Evolutionary conservation across 2,329 filamentous ascomycete species (phyloP).

Genomic region (Clonostachys solani): DNA sequence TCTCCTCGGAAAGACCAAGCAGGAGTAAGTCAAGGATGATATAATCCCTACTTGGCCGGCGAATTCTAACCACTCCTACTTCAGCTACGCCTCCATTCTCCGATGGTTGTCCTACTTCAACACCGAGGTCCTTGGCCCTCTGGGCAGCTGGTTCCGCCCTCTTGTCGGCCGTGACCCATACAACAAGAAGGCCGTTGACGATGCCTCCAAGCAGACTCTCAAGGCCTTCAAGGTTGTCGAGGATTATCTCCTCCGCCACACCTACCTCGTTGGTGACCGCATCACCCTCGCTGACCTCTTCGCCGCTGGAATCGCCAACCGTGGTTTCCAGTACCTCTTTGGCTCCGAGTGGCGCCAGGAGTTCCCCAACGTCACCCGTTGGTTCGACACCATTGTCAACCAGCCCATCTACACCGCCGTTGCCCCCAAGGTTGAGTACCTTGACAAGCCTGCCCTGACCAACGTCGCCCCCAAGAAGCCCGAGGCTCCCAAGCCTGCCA

Average conservation of each 20-base stretch:
- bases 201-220: conserved; percentile 63
- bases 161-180: conserved; percentile 78
- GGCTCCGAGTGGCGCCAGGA: conserved; percentile 82
- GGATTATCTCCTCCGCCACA: conserved; percentile 86
- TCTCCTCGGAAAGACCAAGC: conserved; percentile 99
- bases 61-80: neutral
- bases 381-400: conserved; percentile 92
- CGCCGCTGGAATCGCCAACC: conserved; percentile 70
- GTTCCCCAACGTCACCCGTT: conserved; percentile 84
- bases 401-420: conserved; percentile 87
- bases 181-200: conserved; percentile 97
- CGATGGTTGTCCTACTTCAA: conserved; percentile 99
- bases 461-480: conserved; percentile 75
- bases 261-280: conserved; percentile 96
- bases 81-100: conserved; percentile 87
- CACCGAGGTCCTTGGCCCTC: conserved; percentile 69
- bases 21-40: conserved; percentile 65
- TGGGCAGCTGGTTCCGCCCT: conserved; percentile 82
- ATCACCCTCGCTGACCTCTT: conserved; percentile 96
- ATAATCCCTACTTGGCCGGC: too few species aligned
- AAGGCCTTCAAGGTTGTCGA: conserved; percentile 73
- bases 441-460: conserved; percentile 74
- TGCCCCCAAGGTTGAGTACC: conserved; percentile 68
- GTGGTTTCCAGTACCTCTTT: conserved; percentile 91
- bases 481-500: conserved; percentile 40